These are phyloP conservation scores for Phytophthora chlamydospora DNA, from an alignment of 352 stramenopile species.

Conservation along the genomic window DNA sequence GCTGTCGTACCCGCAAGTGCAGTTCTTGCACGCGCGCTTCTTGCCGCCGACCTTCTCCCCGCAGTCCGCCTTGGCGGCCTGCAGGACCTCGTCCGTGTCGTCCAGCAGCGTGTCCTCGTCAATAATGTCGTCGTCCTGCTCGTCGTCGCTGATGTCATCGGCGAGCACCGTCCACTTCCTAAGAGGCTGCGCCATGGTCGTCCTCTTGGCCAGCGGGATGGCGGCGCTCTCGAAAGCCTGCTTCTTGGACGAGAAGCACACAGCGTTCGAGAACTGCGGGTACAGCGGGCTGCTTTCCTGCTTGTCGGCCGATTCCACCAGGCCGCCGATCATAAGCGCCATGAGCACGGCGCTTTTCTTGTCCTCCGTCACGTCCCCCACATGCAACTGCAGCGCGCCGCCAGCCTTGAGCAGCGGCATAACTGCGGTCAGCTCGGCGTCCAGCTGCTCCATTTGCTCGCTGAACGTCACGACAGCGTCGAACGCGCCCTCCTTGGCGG, in stretches of 20 bases:
- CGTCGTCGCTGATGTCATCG: conserved; percentile 65
- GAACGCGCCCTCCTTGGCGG: conserved; percentile 40
- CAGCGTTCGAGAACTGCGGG: conserved; percentile 44
- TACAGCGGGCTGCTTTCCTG: conserved; percentile 46
- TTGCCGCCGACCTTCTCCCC: conserved; percentile 88
- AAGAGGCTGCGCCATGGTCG: conserved; percentile 32
- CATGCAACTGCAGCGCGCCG: conserved; percentile 60
- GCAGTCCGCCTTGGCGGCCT: conserved; percentile 73
- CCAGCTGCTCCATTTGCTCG: conserved; percentile 51
- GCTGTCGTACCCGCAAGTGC: conserved; percentile 91
- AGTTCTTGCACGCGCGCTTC: conserved; percentile 96
- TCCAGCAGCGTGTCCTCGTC: conserved; percentile 87
- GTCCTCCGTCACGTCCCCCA: conserved; percentile 58
- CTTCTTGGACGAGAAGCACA: conserved; percentile 72
- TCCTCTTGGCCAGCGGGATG: conserved; percentile 60
- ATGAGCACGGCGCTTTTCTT: conserved; percentile 78
- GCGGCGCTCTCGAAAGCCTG: conserved; percentile 58
- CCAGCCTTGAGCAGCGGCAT: conserved; percentile 59
- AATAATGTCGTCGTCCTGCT: conserved; percentile 76
- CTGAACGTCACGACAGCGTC: conserved; percentile 67
- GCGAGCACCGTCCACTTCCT: conserved; percentile 80
- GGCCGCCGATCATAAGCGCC: conserved; percentile 80
- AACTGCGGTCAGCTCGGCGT: conserved; percentile 47
- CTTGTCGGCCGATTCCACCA: conserved; percentile 61
- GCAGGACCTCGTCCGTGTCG: conserved; percentile 82